Base-by-base conservation (phyloP, 179 eudicot genomes). In the Monotropa hypopitys region DNA sequence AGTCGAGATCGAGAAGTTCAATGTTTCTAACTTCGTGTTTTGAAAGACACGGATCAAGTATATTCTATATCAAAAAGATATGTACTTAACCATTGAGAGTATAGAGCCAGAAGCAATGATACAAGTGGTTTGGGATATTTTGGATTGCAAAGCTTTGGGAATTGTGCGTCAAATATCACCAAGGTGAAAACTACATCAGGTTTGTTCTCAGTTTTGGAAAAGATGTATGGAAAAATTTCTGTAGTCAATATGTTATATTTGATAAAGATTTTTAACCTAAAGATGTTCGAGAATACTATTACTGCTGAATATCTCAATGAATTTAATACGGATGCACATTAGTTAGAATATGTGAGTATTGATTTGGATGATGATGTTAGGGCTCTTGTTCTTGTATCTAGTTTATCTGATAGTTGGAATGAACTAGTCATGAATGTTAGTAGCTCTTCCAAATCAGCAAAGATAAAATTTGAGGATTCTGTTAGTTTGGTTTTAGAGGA, bases 331-430 rank as follows among this genome's bases (percentile, higher is more conserved):
- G 18, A 73, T 0, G 62, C 69, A 1, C 26, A 35, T 42, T 47
- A 66, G 13, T 42, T 79, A 9, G 62, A 56, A 23, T 56, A 0
- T 11, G 8, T 56, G 26, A 30, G 30, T 21, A 5, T 50, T 18
- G 54, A 12, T 11, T 79, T 79, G 33, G 72, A 73, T 20, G 67
- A 79, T 47, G 54, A 79, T 18, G 33, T 79, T 12, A 72, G 53
- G 6, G 81, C n/a, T n/a, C 72, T 78, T n/a, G n/a, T n/a, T n/a
- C 59, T 40, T 51, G 47, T 32, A 49, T 72, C 9, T n/a, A n/a
- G n/a, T n/a, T n/a, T n/a, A n/a, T n/a, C n/a, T n/a, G n/a, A n/a
- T n/a, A n/a, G n/a, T 32, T 67, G 47, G 21, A 40, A 67, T 20
- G 5, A 2, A 20, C 26, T 67, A 4, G 61, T 1, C 1, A n/a